Percentiles rank a stretch among this genome's conserved stretches.
These are phyloP conservation scores for Cylindrodendrum hubeiense DNA, from an alignment of 2,329 filamentous ascomycete species.

Conservation along the genomic window DNA sequence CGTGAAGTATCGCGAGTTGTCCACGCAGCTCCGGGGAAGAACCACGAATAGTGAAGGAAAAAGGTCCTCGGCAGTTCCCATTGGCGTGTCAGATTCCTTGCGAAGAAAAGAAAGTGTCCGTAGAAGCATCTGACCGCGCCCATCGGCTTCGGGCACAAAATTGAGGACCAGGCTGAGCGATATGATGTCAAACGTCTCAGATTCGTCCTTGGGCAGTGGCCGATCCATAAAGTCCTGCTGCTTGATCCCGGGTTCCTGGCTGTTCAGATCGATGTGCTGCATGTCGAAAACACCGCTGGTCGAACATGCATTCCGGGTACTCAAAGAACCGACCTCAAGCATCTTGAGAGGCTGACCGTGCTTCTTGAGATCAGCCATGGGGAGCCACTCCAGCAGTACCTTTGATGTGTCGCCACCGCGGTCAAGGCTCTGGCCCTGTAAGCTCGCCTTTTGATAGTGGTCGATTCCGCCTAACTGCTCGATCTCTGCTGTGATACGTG, in stretches of 20 bases:
- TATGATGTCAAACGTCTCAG: constrained; percentile 86
- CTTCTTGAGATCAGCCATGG: constrained; percentile 44
- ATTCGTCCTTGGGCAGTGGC: constrained; percentile 73
- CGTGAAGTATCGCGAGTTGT: constrained; percentile 91
- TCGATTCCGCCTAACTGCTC: constrained; percentile 70
- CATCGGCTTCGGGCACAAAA: constrained; percentile 83
- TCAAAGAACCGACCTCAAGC: constrained; percentile 91
- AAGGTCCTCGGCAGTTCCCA: constrained; percentile 43
- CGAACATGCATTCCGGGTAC: constrained; percentile 86
- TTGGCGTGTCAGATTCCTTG: constrained; percentile 23
- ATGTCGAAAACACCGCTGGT: constrained; percentile 78
- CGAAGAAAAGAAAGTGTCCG: constrained; percentile 79
- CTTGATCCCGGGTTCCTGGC: constrained; percentile 82
- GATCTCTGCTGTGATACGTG: constrained; percentile 65
- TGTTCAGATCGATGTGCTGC: constrained; percentile 89
- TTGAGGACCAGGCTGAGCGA: constrained; percentile 94
- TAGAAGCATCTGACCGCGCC: constrained; percentile 86
- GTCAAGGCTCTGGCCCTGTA: constrained; percentile 75
- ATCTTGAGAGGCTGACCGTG: constrained; percentile 64
- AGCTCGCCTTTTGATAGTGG: constrained; percentile 75
- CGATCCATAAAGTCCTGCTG: constrained; percentile 96
- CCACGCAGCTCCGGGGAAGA: constrained; percentile 86
- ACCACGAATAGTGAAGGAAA: constrained; percentile 89
- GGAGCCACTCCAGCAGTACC: constrained; percentile 74
- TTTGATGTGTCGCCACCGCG: constrained; percentile 76